These are phyloP conservation scores for Tetrahymena malaccensis DNA, from an alignment of 73 alveolate species.

Conservation along the genomic window DNA sequence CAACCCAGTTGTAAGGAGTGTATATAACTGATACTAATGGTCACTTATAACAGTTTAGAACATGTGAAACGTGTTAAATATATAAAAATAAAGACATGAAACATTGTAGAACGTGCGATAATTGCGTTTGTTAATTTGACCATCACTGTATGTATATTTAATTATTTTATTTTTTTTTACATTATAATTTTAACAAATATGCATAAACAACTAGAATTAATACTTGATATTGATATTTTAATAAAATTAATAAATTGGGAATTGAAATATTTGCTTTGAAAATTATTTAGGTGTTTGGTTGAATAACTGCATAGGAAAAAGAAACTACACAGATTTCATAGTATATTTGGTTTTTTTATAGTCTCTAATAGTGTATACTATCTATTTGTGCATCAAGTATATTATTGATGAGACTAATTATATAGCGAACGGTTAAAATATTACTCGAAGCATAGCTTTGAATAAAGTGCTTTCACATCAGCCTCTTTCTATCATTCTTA, in stretches of 20 bases:
- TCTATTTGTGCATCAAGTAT: background rate
- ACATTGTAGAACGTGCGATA: conserved; percentile 36
- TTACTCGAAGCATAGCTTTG: background rate
- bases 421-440: background rate
- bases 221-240: background rate
- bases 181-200: background rate
- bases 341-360: background rate
- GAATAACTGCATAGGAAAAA: conserved; percentile 25
- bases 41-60: background rate
- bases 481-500: background rate
- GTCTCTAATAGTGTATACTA: background rate
- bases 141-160: conserved; percentile 22
- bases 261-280: background rate
- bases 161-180: background rate
- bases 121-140: conserved; percentile 27
- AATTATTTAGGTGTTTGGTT: conserved; percentile 8
- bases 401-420: background rate
- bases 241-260: background rate
- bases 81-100: conserved; percentile 3
- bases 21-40: background rate
- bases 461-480: background rate
- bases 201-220: background rate
- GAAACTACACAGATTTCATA: conserved; percentile 16
- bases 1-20: background rate
- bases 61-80: conserved; percentile 23